Base-by-base conservation (phyloP, 805 yeast genomes). In the Kodamaea kakaduensis region DNA sequence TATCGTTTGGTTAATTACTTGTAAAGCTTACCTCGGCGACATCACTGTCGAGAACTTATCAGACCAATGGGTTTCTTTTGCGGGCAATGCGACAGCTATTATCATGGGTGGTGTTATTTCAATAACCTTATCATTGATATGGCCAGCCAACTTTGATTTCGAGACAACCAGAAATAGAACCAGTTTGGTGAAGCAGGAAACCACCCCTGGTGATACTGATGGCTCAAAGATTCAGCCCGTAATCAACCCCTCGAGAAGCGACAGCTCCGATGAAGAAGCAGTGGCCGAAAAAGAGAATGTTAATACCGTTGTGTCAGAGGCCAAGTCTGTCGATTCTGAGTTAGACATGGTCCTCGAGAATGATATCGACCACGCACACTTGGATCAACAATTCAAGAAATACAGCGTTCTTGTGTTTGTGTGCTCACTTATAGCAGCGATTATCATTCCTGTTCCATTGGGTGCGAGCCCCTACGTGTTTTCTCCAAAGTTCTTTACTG, bases 61-160 rank as follows among this genome's bases (percentile, higher is more conserved):
- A 16, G 42, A 56, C 25, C 53, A 57, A 17, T 60, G 66, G 61
- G 73, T 65, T 28, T 63, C 72, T 3, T 64, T 65, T 41, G 54
- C 67, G 10, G 73, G 71, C 19, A 65, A 60, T 38, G 55, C 59
- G 5, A 49, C 62, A 7, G 63, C 71, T 10, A 48, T 64, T 23
- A 47, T 55, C 5, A 44, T 61, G 35, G 64, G 69, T n/a, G 68
- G 65, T 21, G 37, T 62, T 7, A 50, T 60, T 25, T 50, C 69
- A 3, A 41, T 59, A 14, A 47, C 38, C 9, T 38, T 50, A 10
- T 56, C 69, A 3, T 39, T 55, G 31, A 50, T 64, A 24, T 52
- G 54, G 44, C 72, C 72, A n/a, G 67, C 59, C 9, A 52, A 63
- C 35, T 67, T 64, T 44, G 68, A 67, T 42, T 50, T 48, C 38